Conservation (phyloP, 805 yeast species). For the Teunomyces tritomae region DNA sequence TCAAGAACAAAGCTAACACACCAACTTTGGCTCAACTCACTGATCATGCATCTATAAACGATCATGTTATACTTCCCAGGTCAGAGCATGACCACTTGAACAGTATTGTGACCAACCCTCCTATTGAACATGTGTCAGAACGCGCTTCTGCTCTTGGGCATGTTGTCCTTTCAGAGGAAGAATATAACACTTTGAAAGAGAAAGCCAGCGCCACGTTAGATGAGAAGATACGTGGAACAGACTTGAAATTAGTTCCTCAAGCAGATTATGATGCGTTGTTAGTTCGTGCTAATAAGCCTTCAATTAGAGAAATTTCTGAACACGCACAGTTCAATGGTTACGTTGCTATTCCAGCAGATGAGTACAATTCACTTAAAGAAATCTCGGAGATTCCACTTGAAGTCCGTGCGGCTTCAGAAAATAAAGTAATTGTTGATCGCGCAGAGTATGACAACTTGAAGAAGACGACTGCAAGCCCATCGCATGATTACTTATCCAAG, state of each 20-base stretch:
- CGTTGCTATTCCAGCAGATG: conserved; percentile 13
- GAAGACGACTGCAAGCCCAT: conserved; percentile 12
- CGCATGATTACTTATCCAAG: conserved; percentile 6
- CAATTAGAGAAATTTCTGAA: conserved; percentile 16
- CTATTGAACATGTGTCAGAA: conserved; percentile 5
- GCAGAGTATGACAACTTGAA: conserved; percentile 3
- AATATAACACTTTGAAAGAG: conserved; percentile 7
- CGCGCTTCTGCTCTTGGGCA: conserved; percentile 1
- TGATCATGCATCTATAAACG: not conserved
- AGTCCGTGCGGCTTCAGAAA: conserved; percentile 5
- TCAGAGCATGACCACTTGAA: not conserved
- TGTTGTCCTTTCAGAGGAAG: conserved; percentile 6
- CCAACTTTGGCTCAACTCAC: conserved; percentile 7
- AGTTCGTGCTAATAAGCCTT: conserved; percentile 15
- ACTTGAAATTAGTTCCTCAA: conserved; percentile 18
- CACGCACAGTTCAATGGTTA: conserved; percentile 29
- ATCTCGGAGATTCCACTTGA: not conserved
- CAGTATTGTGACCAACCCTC: not conserved
- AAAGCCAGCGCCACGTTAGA: conserved; percentile 13
- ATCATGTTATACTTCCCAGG: not conserved
- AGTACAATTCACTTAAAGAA: not conserved
- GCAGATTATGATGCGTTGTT: conserved; percentile 21
- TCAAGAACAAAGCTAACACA: not conserved
- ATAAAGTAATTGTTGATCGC: conserved; percentile 2
- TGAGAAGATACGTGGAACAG: conserved; percentile 15